Evolutionary conservation across 768 basidiomycete species (phyloP).

Genomic region (Podaxis sp.): DNA sequence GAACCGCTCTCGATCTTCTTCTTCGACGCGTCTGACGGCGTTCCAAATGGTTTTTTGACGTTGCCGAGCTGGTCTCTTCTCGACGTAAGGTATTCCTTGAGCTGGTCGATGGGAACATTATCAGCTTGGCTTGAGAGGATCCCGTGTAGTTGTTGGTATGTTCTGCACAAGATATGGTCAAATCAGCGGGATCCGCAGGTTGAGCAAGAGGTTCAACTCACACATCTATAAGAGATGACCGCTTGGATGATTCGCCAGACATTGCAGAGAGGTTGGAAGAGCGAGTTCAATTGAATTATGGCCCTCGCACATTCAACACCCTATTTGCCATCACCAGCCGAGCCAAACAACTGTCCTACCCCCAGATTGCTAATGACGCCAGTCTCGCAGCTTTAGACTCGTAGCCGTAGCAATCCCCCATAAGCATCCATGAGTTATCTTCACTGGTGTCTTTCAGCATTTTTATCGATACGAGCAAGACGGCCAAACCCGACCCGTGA

Average conservation of each 20-base stretch:
- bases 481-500: background rate
- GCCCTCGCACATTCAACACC: background rate
- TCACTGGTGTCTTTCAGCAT: background rate
- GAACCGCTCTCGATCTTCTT: conserved; percentile 63
- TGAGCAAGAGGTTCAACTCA: background rate
- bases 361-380: background rate
- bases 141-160: conserved; percentile 55
- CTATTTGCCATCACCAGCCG: background rate
- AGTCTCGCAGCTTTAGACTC: background rate
- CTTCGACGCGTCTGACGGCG: conserved; percentile 62
- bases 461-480: background rate
- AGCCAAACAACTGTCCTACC: background rate
- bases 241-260: conserved; percentile 11
- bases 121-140: conserved; percentile 54
- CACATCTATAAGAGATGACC: conserved; percentile 17
- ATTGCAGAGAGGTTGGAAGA: conserved; percentile 2
- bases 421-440: background rate
- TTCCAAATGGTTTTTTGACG: conserved; percentile 53
- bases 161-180: conserved; percentile 30
- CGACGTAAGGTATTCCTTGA: conserved; percentile 52
- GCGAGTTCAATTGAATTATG: too few species aligned
- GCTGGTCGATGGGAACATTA: conserved; percentile 51
- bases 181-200: background rate
- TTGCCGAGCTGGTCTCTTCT: conserved; percentile 55
- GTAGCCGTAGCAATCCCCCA: background rate